Evolutionary conservation across 2,329 filamentous ascomycete species (phyloP).

Genomic region (Penicillium sp.): DNA sequence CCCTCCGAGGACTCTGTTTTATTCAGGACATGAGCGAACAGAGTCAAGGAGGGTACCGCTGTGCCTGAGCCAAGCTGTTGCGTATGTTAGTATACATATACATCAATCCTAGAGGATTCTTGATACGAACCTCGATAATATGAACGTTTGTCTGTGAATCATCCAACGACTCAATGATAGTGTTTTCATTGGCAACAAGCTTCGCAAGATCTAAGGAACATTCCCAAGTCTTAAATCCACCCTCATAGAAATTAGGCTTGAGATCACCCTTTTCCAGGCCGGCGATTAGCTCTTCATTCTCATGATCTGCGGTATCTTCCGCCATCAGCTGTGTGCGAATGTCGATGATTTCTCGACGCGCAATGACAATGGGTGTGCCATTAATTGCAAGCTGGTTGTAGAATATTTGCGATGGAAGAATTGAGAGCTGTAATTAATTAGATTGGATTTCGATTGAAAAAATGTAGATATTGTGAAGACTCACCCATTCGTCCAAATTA

Average conservation of each 20-base stretch:
- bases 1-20: constrained; percentile 15
- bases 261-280: constrained; percentile 59
- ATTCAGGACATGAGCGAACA: constrained; percentile 55
- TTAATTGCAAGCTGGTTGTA: constrained; percentile 55
- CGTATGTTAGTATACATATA: not conserved
- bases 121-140: constrained; percentile 36
- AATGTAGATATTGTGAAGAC: constrained; percentile 20
- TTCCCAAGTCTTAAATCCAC: constrained; percentile 70
- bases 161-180: constrained; percentile 8
- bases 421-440: constrained; percentile 46
- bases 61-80: constrained; percentile 63
- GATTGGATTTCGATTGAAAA: not conserved
- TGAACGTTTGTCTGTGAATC: constrained; percentile 36
- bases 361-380: constrained; percentile 37
- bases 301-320: constrained; percentile 48
- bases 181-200: constrained; percentile 24
- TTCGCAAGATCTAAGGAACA: constrained; percentile 61
- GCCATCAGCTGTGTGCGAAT: constrained; percentile 65
- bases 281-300: constrained; percentile 46
- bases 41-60: constrained; percentile 57
- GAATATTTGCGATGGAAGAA: constrained; percentile 60
- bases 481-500: constrained; percentile 50
- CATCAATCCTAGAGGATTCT: not conserved
- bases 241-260: constrained; percentile 63
- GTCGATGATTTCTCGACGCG: constrained; percentile 63